Base-by-base conservation (phyloP, 208 protist species). In the Leishmania braziliensis region DNA sequence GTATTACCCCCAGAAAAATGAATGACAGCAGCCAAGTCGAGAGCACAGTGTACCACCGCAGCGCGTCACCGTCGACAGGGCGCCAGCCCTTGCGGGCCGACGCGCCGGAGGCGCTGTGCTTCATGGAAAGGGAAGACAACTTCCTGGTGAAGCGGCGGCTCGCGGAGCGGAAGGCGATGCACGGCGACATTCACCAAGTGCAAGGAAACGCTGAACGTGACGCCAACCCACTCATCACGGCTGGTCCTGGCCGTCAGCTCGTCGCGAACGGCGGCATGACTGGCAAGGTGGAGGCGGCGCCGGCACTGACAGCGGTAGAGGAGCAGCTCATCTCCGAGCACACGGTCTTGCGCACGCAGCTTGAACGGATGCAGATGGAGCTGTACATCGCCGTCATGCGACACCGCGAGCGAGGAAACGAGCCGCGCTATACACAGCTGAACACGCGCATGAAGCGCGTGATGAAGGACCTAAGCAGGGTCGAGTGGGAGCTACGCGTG, bases 311-410 rank as follows among this genome's bases (percentile, higher is more conserved):
- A 0, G 89, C 81, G 26, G 81, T 82, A 2, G 86, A 89, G 70
- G 78, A 77, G 26, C 89, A 92, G 72, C 85, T 92, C 18, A 58
- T 77, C 29, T 58, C 75, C 5, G 89, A 92, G 85, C 82, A 72
- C 12, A 63, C 78, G 8, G 77, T 82, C n/a, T 63, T 92, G 53
- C 36, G 83, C 33, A 88, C 80, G 9, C 90, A 93, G 70, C 74
- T 93, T 60, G 85, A 90, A 76, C 84, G 84, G 66, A 83, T 93
- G 83, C 81, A 89, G 80, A 80, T 87, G 62, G 88, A 93, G 82
- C 71, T 86, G 54, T 73, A 78, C 20, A 84, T 84, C 8, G 56
- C 80, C 6, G 66, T 83, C 3, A 2, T n/a, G 50, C 75, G 70
- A 20, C 76, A 87, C 73, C 77, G 75, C 23, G 90, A 93, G 72